Evolutionary conservation across 1,284 basidiomycete genomes (phyloP).

Genomic region (Ceratobasidium sp.): DNA sequence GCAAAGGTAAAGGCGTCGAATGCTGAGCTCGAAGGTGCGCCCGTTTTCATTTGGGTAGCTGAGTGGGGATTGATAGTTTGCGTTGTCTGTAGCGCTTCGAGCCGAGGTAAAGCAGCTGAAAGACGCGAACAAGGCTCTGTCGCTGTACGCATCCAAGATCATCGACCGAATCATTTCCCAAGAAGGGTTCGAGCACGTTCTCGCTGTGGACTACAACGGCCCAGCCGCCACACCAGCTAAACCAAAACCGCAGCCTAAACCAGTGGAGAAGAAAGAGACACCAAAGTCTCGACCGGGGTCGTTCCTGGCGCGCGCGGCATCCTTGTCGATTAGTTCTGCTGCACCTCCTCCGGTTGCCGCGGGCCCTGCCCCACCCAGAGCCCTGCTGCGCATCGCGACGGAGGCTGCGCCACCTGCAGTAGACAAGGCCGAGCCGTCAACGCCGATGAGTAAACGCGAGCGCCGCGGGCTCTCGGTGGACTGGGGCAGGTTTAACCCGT

Average conservation of each 20-base stretch:
- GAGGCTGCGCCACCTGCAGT: conserved; percentile 56
- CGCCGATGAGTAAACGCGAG: conserved; percentile 59
- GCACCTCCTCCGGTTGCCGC: conserved; percentile 23
- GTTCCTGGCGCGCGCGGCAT: conserved; percentile 21
- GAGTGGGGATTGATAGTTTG: not conserved
- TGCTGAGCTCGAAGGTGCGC: conserved; percentile 4
- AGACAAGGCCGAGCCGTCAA: conserved; percentile 48
- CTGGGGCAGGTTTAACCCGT: conserved; percentile 78
- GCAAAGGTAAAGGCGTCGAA: conserved; percentile 52
- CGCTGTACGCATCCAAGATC: conserved; percentile 94
- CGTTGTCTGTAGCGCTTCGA: conserved; percentile 61
- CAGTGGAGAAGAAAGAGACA: not conserved
- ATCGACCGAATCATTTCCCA: conserved; percentile 94
- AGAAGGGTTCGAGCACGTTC: conserved; percentile 93
- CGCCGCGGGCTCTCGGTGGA: conserved; percentile 80
- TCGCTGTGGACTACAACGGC: conserved; percentile 85
- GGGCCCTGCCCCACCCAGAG: conserved; percentile 47
- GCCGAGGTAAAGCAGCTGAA: conserved; percentile 89
- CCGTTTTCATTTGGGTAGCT: not conserved
- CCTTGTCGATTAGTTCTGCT: conserved; percentile 11
- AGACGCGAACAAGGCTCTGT: conserved; percentile 94
- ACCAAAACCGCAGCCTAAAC: conserved; percentile 27
- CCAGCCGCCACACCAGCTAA: not conserved
- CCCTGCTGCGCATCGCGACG: conserved; percentile 17
- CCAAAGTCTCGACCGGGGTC: conserved; percentile 1